Conservation (phyloP, 257 asterid genomes). For the Nicotiana noctiflora region DNA sequence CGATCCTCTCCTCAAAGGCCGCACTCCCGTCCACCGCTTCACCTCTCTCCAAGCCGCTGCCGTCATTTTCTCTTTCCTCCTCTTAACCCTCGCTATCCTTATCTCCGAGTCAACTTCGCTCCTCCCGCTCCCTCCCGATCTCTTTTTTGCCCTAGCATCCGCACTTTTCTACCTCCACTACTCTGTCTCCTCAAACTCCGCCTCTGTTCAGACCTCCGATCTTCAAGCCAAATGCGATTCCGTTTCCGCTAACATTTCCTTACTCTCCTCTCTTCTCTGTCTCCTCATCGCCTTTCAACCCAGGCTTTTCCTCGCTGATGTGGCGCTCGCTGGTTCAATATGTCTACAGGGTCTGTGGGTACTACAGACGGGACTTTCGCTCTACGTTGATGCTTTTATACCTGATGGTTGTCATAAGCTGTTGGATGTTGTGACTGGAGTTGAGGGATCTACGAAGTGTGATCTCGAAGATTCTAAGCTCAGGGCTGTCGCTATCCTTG, state of each 20-base stretch:
- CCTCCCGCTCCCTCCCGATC: conserved; percentile 62
- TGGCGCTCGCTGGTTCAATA: conserved; percentile 51
- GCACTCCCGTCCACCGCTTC: conserved; percentile 70
- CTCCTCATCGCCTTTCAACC: conserved; percentile 52
- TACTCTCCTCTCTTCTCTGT: conserved; percentile 42
- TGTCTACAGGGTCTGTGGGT: conserved; percentile 88
- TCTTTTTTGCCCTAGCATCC: conserved; percentile 58
- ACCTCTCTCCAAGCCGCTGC: conserved; percentile 72
- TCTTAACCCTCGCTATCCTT: conserved; percentile 38
- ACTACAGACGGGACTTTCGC: conserved; percentile 77
- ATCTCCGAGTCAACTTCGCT: conserved; percentile 59
- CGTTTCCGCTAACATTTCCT: conserved; percentile 47
- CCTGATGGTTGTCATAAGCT: conserved; percentile 97
- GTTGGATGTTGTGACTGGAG: conserved; percentile 79
- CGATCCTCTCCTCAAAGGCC: conserved; percentile 80
- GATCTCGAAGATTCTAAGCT: conserved; percentile 89
- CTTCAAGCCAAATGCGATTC: conserved; percentile 73
- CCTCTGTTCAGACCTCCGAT: conserved; percentile 79
- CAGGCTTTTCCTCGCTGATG: conserved; percentile 55
- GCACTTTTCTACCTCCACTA: conserved; percentile 64
- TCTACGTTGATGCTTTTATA: conserved; percentile 81
- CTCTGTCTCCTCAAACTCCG: conserved; percentile 46
- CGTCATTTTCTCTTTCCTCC: conserved; percentile 52
- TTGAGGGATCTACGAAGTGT: conserved; percentile 94
- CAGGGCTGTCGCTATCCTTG: conserved; percentile 77